Base-by-base conservation (phyloP, 345 rosid species). In the Bruguiera parviflora region DNA sequence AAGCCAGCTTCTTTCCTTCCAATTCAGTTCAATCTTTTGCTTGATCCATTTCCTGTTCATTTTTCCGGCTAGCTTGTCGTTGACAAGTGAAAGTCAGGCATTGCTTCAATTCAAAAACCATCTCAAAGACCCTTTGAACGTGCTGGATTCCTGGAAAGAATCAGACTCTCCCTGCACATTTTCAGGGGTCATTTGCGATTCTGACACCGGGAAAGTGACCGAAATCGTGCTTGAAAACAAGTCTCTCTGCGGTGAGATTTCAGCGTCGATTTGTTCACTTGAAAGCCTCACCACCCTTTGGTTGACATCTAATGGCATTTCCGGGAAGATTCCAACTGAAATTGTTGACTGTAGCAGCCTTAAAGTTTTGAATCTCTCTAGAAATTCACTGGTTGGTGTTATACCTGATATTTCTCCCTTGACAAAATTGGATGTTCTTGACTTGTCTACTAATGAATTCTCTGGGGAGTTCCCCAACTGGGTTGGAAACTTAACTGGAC, bases 361-460 rank as follows among this genome's bases (percentile, higher is more conserved):
- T 11, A 77, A 70, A 43, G 77, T 80, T 24, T 77, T 94, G 78
- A 94, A 94, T 63, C 80, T 94, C 32, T 61, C 91, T 1, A 10
- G 29, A 15, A 94, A 94, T 53, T 0, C 31, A 27, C 76, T 94
- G 83, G 68, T 70, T 0, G 95, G 98, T 4, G 65, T 5, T 0
- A 19, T 94, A 11, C 98, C 95, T 0, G 92, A 89, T 74, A 81
- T 94, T 61, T 88, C 96, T 0, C 58, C 68, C 1, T 74, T 94
- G 58, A 79, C 15, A 62, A 76, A 51, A 75, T 70, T 94, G 71
- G 73, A 80, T 67, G 18, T 19, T 74, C 90, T 94, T 29, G 97
- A 86, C 60, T 51, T 91, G 76, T 64, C 95, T 0, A 6, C 0
- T 8, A 91, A 94, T 69, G 69, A 32, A 53, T 81, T 91, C 63